phyloP scores from a whole-genome alignment of 257 asterid species.

The Eucommia ulmoides region DNA sequence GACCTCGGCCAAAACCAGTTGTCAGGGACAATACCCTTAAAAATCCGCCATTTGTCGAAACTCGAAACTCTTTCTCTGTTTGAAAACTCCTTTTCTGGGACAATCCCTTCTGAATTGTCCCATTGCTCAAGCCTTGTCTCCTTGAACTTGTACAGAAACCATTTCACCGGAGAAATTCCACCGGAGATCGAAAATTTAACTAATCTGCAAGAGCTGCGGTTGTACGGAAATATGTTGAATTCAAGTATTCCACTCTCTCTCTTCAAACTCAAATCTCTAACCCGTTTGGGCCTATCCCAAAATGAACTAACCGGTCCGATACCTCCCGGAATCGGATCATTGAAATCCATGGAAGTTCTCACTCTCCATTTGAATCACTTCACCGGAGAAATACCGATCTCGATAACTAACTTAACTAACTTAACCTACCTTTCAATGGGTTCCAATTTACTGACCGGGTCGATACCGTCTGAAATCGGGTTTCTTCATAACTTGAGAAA shows the following conservation, averaged over 20 bases:
- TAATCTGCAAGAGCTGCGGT: slow-evolving; percentile 27
- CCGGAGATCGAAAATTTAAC: slow-evolving; percentile 42
- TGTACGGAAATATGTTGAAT: slow-evolving; percentile 36
- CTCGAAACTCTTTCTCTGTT: slow-evolving; percentile 37
- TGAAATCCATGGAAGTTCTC: slow-evolving; percentile 43
- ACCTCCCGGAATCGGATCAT: slow-evolving; percentile 31
- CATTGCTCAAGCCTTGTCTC: slow-evolving; percentile 28
- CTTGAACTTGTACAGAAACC: slow-evolving; percentile 35
- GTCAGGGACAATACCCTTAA: slow-evolving; percentile 55
- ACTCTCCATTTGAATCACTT: slow-evolving; percentile 66
- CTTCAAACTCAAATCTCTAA: slow-evolving; percentile 33
- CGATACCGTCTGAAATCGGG: slow-evolving; percentile 51
- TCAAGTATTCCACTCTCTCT: slow-evolving; percentile 57
- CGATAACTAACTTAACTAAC: slow-evolving; percentile 41
- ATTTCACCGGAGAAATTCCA: slow-evolving; percentile 53
- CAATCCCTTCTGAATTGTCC: slow-evolving; percentile 54
- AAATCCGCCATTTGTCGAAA: slow-evolving; percentile 40
- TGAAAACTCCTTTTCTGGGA: slow-evolving; percentile 40
- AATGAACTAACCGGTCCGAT: slow-evolving; percentile 41
- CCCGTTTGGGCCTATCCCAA: slow-evolving; percentile 43
- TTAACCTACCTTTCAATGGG: slow-evolving; percentile 51
- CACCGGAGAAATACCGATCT: slow-evolving; percentile 50
- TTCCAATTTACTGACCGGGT: slow-evolving; percentile 47
- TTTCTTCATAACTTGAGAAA: slow-evolving; percentile 45
- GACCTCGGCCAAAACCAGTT: slow-evolving; percentile 49